A percentile compares a stretch with the other conserved stretches of the same genome.
Conservation (phyloP, 345 rosid species). For the Stellera chamaejasme region DNA sequence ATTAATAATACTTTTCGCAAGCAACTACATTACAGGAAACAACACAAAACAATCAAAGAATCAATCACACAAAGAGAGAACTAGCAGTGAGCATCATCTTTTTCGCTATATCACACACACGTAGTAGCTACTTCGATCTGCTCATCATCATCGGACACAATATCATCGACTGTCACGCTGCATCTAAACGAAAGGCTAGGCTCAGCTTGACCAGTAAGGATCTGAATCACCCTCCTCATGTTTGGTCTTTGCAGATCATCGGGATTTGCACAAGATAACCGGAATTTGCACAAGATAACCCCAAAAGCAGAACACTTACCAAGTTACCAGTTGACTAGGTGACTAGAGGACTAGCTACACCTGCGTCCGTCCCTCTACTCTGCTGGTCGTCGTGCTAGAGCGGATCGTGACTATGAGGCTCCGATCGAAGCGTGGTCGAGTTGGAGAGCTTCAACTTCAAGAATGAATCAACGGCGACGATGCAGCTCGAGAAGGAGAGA, state of each 20-base stretch:
- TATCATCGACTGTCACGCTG: conserved; percentile 59
- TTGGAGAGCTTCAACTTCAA: no score
- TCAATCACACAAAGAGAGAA: conserved; percentile 22
- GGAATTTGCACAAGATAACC: conserved; percentile 78
- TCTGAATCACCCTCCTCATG: conserved; percentile 80
- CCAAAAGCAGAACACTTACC: conserved; percentile 74
- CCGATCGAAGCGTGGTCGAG: no score
- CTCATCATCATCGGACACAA: conserved; percentile 63
- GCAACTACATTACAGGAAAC: conserved; percentile 4
- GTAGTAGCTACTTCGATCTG: conserved; percentile 14
- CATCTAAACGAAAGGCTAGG: conserved; percentile 61
- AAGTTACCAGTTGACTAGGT: no score
- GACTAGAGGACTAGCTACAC: no score
- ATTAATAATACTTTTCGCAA: no score
- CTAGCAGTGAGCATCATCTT: conserved; percentile 10
- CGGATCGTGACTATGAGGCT: no score
- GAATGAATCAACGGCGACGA: no score
- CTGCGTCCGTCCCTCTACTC: no score
- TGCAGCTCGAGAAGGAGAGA: no score
- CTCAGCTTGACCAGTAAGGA: conserved; percentile 61
- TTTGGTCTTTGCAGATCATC: conserved; percentile 68
- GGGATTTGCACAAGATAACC: conserved; percentile 83
- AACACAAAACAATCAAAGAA: conserved; percentile 19
- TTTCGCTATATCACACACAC: conserved; percentile 5
- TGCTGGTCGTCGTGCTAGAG: no score